Conservation (phyloP, 192 early-diverging fungal species). For the Dissophora globulifera region DNA sequence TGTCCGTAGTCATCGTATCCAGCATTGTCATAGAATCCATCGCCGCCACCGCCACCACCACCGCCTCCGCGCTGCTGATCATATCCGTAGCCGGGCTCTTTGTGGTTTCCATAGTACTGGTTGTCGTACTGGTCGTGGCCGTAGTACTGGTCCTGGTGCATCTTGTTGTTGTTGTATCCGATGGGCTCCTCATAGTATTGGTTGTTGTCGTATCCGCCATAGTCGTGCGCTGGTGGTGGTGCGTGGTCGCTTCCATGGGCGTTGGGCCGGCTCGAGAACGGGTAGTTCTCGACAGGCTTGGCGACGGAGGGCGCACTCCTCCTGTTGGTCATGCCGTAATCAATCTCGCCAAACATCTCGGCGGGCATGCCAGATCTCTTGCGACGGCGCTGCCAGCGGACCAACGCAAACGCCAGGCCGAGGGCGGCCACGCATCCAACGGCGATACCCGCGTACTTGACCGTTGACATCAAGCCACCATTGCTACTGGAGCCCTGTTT, state of each 20-base stretch:
- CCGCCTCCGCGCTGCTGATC: too few species aligned
- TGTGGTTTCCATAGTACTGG: constrained; percentile 19
- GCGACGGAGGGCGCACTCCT: background rate
- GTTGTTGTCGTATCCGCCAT: constrained; percentile 18
- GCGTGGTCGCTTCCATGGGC: constrained; percentile 42
- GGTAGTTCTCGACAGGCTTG: constrained; percentile 27
- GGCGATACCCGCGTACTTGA: constrained; percentile 47
- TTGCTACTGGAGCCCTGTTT: background rate
- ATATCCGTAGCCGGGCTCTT: too few species aligned
- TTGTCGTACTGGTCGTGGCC: constrained; percentile 28
- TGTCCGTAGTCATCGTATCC: constrained; percentile 39
- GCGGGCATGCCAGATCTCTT: constrained; percentile 31
- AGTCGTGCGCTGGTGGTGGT: constrained; percentile 4
- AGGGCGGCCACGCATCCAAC: constrained; percentile 38
- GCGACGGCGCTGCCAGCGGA: constrained; percentile 42
- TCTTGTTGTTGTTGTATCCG: constrained; percentile 26
- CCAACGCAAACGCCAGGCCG: constrained; percentile 22
- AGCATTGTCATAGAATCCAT: constrained; percentile 35
- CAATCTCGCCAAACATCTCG: constrained; percentile 46
- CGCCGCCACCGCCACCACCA: constrained; percentile 4
- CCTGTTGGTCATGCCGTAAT: constrained; percentile 50
- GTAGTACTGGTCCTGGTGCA: constrained; percentile 22
- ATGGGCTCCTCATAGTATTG: constrained; percentile 39
- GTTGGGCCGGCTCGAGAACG: constrained; percentile 38
- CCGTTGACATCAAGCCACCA: background rate